phyloP scores from a whole-genome alignment of 2,329 filamentous ascomycete species.

The Orbilia javanica region DNA sequence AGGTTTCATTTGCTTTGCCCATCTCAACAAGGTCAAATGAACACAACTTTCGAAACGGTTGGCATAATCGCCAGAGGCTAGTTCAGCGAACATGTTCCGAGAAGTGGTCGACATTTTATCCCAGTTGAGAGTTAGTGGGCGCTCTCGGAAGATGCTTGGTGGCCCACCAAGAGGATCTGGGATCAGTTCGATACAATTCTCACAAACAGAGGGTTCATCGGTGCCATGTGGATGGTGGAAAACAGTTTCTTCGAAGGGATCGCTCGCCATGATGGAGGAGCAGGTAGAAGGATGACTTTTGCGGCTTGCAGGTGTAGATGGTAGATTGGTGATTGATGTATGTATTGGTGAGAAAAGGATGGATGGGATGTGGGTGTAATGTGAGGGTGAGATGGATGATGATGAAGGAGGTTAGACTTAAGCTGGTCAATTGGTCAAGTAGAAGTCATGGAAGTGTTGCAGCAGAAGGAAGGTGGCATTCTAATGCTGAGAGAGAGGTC shows the following conservation, averaged over 20 bases:
- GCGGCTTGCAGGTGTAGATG: neutral
- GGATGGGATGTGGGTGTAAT: neutral
- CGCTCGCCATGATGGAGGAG: slow-evolving; percentile 12
- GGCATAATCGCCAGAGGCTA: slow-evolving; percentile 17
- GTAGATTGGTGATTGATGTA: neutral
- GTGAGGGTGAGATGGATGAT: neutral
- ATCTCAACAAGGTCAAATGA: slow-evolving; percentile 32
- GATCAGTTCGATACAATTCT: neutral
- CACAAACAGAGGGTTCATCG: slow-evolving; percentile 4
- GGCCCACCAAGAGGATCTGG: slow-evolving; percentile 11
- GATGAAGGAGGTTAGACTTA: neutral
- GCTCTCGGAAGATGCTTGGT: slow-evolving; percentile 28
- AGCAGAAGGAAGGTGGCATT: neutral
- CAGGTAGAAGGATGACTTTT: neutral
- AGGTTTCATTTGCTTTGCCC: slow-evolving; percentile 34
- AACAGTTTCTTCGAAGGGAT: slow-evolving; percentile 7
- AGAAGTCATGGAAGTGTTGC: neutral
- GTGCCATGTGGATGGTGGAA: slow-evolving; percentile 26
- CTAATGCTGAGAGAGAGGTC: neutral
- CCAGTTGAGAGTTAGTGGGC: slow-evolving; percentile 28
- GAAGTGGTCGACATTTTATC: slow-evolving; percentile 12
- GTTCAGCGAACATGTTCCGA: slow-evolving; percentile 42
- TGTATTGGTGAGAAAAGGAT: neutral
- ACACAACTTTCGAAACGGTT: slow-evolving; percentile 50
- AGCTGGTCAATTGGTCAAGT: neutral